Base-by-base conservation (phyloP, 2,329 filamentous ascomycete species). In the Aspergillus bombycis region DNA sequence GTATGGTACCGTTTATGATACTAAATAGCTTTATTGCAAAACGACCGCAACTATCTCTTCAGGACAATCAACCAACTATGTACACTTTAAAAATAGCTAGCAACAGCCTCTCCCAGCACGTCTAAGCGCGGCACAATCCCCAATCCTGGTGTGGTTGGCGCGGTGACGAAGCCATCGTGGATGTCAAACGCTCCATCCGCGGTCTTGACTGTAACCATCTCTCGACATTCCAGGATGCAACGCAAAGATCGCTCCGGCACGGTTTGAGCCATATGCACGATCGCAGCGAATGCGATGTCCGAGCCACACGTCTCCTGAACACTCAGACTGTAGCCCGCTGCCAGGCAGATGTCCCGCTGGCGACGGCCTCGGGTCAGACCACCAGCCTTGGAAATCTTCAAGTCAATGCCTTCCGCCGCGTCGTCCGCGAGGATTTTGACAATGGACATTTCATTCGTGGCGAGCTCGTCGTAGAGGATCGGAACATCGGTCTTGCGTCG, bases 231-330 rank as follows among this genome's bases (percentile, higher is more conserved):
- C 11, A 65, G 36, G 14, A 63, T 14, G 46, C 61, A 65, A 21
- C 68, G 56, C 28, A 71, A 56, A 30, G 46, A 61, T 8, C 61
- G 52, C 43, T 59, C 64, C 4, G 68, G 68, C 4, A 71, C 52
- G 0, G 67, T 68, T 59, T 71, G 68, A 1, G 48, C 66, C 41
- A 70, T 41, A 59, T 71, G 67, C n/a, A 67, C 68, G 63, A 65
- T 71, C 5, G 71, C 69, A 34, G 68, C 70, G 69, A 73, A 74
- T 23, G 67, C 53, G 52, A 74, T 71, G 48, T 72, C 70, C n/a
- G 66, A 70, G 7, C 71, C 71, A 12, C 38, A 52, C 2, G 69
- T 68, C 36, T 73, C 72, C 54, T 72, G 70, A 10, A 73, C 67
- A 48, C 61, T 65, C 0, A 72, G 50, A 4, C 64, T 69, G 58